phyloP scores from a whole-genome alignment of 2,329 filamentous ascomycete genomes.

The Leptographium radiaticola region DNA sequence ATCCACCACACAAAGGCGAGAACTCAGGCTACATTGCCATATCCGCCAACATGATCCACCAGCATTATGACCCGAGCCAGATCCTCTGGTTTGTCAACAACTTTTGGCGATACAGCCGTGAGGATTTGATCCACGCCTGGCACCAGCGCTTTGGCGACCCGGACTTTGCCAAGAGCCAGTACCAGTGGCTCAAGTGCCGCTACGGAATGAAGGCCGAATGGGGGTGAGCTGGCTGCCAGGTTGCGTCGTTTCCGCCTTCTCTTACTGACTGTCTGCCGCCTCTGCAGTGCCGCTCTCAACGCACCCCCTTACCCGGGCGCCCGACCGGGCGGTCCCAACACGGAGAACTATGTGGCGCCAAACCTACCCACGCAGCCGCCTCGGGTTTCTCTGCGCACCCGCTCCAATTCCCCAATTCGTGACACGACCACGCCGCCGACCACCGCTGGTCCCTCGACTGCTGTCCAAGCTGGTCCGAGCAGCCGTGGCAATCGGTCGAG shows the following conservation, averaged over 20 bases:
- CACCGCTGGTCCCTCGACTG: too few relatives aligned
- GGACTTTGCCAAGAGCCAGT: constrained; percentile 12
- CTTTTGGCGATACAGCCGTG: constrained; percentile 10
- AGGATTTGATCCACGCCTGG: constrained; percentile 5
- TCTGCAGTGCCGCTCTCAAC: constrained; percentile 8
- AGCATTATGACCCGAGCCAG: constrained; percentile 9
- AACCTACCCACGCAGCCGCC: constrained; percentile 3
- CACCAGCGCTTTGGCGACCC: constrained; percentile 4
- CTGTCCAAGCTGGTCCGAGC: too few relatives aligned
- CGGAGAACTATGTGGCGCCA: constrained; percentile 4
- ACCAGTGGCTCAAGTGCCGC: constrained; percentile 10
- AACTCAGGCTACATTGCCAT: neutral
- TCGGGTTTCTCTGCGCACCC: neutral
- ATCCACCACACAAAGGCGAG: neutral
- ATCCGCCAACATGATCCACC: constrained; percentile 8
- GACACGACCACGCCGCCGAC: neutral
- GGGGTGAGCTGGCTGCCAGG: constrained; percentile 7
- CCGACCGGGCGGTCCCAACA: constrained; percentile 6
- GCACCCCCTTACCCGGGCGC: constrained; percentile 10
- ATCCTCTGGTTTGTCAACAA: constrained; percentile 12
- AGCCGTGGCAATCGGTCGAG: too few relatives aligned
- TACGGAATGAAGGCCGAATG: constrained; percentile 13
- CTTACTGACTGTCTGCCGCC: neutral
- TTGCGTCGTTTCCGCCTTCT: neutral
- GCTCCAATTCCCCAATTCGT: neutral